Evolutionary conservation across 2,329 filamentous ascomycete species (phyloP), one percentile per base, ranked within the genome.

Genomic region (Drechslera avenae): DNA sequence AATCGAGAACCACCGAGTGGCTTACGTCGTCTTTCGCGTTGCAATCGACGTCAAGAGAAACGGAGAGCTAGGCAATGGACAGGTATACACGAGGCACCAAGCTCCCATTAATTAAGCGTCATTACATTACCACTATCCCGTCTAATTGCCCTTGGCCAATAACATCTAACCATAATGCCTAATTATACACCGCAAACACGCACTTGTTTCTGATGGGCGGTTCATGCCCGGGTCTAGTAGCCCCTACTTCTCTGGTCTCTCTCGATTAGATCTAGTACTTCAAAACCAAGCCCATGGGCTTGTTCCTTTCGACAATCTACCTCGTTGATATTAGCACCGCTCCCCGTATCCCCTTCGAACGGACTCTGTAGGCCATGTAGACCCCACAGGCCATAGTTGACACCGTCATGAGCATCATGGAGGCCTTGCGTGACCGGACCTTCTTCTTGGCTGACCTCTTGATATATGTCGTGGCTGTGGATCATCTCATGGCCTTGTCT

Each of bases 341-440:
- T 58, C 6, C 52, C 53, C 26, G 61, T 63, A 33, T 63, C 62
- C n/a, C 68, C 66, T n/a, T 56, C 52, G 31, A 68, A 71, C 2
- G 58, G 59, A 39, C 51, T 59, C 31, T 63, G 61, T 26, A 72
- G 33, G 33, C 64, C 68, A 62, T 62, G 61, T 31, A 69, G 41
- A 41, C 61, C 68, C 68, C 67, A 71, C 3, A 69, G 32, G 4
- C 52, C 54, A 10, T 54, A 28, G 5, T 56, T 47, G 13, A 3
- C 26, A 10, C 56, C 48, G 7, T 55, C 33, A 21, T 56, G 48
- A 9, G 34, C 40, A 23, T 50, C 52, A 18, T 60, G 56, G 14
- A 66, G 17, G 2, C 55, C 54, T 36, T 54, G 50, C 18, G 54
- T 57, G 3, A 50, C 56, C 14, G 59, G 41, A 6, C 50, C 46